These are phyloP conservation scores for Linnemannia exigua DNA, from an alignment of 192 early-diverging fungal species.

Conservation along the genomic window DNA sequence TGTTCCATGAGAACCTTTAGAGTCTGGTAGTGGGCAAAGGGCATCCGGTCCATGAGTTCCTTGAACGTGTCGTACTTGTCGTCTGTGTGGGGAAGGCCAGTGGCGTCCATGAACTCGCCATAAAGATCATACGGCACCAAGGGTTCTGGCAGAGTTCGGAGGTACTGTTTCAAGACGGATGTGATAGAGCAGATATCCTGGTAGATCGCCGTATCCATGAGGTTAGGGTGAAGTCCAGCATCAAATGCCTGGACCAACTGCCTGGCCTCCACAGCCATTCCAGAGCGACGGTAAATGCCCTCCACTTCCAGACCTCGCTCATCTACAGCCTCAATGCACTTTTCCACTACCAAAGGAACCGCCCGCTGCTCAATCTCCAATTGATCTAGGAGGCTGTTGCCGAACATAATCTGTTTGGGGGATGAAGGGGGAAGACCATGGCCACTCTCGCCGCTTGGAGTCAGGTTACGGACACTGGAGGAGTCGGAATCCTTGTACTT, in stretches of 20 bases:
- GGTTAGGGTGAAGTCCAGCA: constrained; percentile 62
- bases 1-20: constrained; percentile 74
- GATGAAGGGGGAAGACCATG: constrained; percentile 48
- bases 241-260: constrained; percentile 77
- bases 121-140: constrained; percentile 80
- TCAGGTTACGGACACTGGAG: constrained; percentile 33
- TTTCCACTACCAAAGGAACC: constrained; percentile 77
- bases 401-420: constrained; percentile 71
- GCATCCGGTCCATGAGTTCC: constrained; percentile 67
- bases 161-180: constrained; percentile 85
- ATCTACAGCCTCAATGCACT: constrained; percentile 79
- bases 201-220: constrained; percentile 65
- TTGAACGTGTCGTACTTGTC: constrained; percentile 64
- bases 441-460: constrained; percentile 17
- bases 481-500: constrained; percentile 34
- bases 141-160: constrained; percentile 82
- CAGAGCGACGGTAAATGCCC: constrained; percentile 88
- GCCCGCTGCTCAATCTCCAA: constrained; percentile 67
- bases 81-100: constrained; percentile 52
- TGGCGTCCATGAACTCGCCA: constrained; percentile 72
- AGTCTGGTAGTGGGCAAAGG: constrained; percentile 72
- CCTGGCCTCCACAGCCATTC: constrained; percentile 78
- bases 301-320: constrained; percentile 75
- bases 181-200: constrained; percentile 87
- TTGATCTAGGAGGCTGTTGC: constrained; percentile 69